Conservation (phyloP, 2,329 filamentous ascomycete genomes). For the Falciphora oryzae region DNA sequence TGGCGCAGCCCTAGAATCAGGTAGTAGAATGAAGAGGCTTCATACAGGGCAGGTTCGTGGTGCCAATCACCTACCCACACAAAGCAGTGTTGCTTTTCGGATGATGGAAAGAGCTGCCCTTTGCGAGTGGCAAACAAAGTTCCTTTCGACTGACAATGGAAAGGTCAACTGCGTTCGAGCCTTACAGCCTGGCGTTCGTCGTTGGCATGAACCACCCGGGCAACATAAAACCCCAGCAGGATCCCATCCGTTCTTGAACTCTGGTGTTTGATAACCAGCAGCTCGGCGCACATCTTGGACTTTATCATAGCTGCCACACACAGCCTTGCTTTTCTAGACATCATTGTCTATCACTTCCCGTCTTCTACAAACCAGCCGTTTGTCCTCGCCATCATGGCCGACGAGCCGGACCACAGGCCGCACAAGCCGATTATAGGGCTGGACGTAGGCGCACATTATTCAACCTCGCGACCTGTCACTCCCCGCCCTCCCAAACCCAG, state of each 20-base stretch:
- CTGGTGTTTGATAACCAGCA: not conserved
- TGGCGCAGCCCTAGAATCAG: not conserved
- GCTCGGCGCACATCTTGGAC: not conserved
- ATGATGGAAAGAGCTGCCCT: not conserved
- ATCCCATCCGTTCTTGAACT: not conserved
- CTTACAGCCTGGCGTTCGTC: no score
- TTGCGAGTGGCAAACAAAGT: not conserved
- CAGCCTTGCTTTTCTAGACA: not conserved
- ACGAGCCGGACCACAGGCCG: not conserved
- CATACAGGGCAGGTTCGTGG: not conserved
- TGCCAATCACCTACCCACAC: not conserved
- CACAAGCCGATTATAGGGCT: no score
- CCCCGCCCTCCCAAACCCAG: no score
- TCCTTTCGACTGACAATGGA: not conserved
- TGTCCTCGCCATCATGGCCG: no score
- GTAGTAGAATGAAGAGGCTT: not conserved
- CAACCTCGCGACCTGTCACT: no score
- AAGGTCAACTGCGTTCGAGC: not conserved
- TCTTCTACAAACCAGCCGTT: not conserved
- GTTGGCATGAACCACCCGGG: no score
- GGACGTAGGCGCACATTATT: no score
- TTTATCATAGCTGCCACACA: not conserved
- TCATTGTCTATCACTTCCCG: not conserved
- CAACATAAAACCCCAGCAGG: not conserved
- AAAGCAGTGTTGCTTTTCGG: not conserved